phyloP scores from a whole-genome alignment of 2,329 filamentous ascomycete genomes.

The Gnomoniopsis sp. region DNA sequence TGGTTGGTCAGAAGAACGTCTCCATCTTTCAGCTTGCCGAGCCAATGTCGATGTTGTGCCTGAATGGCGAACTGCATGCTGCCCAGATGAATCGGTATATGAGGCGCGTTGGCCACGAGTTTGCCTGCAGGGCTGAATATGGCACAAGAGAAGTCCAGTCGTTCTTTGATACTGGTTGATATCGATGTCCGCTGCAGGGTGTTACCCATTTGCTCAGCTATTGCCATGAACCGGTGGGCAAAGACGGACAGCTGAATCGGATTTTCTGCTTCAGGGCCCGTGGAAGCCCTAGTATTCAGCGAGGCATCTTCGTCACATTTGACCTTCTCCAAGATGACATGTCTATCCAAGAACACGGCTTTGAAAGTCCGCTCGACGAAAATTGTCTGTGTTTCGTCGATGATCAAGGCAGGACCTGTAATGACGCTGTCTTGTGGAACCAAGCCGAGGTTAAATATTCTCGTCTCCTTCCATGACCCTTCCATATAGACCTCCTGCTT shows the following conservation, averaged over 20 bases:
- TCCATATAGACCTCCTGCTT: constrained; percentile 28
- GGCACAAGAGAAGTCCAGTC: constrained; percentile 41
- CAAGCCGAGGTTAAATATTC: constrained; percentile 26
- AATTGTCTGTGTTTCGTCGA: constrained; percentile 31
- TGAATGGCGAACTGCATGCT: constrained; percentile 39
- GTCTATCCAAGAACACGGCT: constrained; percentile 27
- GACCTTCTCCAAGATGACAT: constrained; percentile 19
- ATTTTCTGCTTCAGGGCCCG: constrained; percentile 23
- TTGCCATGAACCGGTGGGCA: constrained; percentile 55
- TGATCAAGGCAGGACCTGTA: constrained; percentile 12
- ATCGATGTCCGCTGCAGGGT: constrained; percentile 54
- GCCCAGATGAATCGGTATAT: constrained; percentile 39
- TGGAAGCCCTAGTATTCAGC: too few relatives aligned
- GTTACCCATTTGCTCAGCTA: constrained; percentile 57
- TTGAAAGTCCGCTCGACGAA: constrained; percentile 25
- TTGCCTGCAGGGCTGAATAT: constrained; percentile 38
- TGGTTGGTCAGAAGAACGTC: constrained; percentile 39
- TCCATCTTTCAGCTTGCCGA: constrained; percentile 31
- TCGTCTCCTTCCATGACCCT: constrained; percentile 24
- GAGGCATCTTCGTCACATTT: neutral
- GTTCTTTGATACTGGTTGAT: constrained; percentile 44
- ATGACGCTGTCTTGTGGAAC: constrained; percentile 20
- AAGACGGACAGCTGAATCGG: constrained; percentile 54
- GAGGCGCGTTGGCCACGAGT: constrained; percentile 39
- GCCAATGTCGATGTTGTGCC: constrained; percentile 33